phyloP scores from a whole-genome alignment of 257 asterid species.

The Solanum lycopersicoides region DNA sequence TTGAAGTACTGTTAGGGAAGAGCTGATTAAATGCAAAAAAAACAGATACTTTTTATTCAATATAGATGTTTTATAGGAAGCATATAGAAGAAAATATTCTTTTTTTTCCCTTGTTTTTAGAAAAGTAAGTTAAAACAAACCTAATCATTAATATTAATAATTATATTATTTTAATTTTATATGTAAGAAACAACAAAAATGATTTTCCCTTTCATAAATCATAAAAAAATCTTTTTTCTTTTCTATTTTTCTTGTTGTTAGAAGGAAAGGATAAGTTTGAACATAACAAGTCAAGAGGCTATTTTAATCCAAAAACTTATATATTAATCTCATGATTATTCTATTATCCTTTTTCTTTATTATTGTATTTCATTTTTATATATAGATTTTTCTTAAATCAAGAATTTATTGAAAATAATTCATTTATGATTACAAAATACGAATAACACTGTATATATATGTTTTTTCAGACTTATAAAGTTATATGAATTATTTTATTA shows the following conservation, averaged over 20 bases:
- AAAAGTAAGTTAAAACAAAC: not conserved
- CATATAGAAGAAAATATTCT: not conserved
- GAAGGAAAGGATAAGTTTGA: not conserved
- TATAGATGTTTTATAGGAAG: not conserved
- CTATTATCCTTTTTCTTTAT: not conserved
- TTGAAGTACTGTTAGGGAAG: not conserved
- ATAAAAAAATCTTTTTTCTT: not conserved
- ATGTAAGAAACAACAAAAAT: not conserved
- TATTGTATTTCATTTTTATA: not conserved
- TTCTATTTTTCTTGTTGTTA: not conserved
- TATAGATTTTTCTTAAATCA: not conserved
- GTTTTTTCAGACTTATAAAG: not conserved
- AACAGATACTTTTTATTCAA: not conserved
- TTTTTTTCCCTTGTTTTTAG: not conserved
- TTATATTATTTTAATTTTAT: too few relatives aligned
- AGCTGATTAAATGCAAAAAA: not conserved
- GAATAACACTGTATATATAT: rapidly evolving
- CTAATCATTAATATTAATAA: not conserved
- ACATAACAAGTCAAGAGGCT: not conserved
- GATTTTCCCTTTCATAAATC: not conserved
- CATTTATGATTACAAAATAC: not conserved
- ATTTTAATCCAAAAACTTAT: not conserved
- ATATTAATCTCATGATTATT: not conserved
- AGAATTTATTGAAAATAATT: not conserved
- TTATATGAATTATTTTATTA: not conserved